Conservation (phyloP, 176 grass and related monocot species). For the Pontederia crassipes region DNA sequence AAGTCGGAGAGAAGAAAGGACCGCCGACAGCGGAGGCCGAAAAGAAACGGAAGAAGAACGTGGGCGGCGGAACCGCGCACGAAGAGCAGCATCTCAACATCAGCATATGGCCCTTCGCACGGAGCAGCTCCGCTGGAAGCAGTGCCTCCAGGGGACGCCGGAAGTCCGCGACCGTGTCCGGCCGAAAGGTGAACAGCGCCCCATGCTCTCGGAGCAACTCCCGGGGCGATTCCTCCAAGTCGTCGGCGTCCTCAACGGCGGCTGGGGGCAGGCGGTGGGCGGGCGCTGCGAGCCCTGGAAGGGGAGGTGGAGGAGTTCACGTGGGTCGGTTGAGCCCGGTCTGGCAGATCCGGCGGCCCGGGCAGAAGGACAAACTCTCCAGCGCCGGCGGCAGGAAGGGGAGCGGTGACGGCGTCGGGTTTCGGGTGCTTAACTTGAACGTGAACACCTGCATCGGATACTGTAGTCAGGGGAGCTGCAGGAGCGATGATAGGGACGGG, state of each 20-base stretch:
- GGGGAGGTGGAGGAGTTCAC: conserved; percentile 39
- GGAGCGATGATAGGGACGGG: conserved; percentile 26
- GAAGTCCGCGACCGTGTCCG: conserved; percentile 1
- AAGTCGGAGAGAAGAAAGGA: conserved; percentile 31
- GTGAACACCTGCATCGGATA: conserved; percentile 82
- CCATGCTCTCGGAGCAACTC: conserved; percentile 90
- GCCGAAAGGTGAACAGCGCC: conserved; percentile 53
- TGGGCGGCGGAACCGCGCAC: neutral
- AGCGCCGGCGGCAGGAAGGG: neutral
- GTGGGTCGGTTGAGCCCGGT: conserved; percentile 66
- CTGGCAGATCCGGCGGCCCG: conserved; percentile 31
- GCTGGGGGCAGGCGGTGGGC: conserved; percentile 40
- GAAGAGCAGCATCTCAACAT: conserved; percentile 48
- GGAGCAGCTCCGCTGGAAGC: conserved; percentile 62
- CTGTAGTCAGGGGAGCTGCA: conserved; percentile 43
- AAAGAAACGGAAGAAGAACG: conserved; percentile 21
- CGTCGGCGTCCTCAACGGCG: neutral
- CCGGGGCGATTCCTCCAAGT: conserved; percentile 39
- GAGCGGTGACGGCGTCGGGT: conserved; percentile 13
- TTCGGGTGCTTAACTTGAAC: conserved; percentile 47
- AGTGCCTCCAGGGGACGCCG: conserved; percentile 9
- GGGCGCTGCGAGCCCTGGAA: conserved; percentile 50
- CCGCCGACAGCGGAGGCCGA: conserved; percentile 8
- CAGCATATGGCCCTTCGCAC: conserved; percentile 81
- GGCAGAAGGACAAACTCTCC: conserved; percentile 15